Percentiles rank a stretch among this genome's conserved stretches.
phyloP scores from a whole-genome alignment of 1,284 basidiomycete genomes.

The Anthracocystis panici-leucophaei region DNA sequence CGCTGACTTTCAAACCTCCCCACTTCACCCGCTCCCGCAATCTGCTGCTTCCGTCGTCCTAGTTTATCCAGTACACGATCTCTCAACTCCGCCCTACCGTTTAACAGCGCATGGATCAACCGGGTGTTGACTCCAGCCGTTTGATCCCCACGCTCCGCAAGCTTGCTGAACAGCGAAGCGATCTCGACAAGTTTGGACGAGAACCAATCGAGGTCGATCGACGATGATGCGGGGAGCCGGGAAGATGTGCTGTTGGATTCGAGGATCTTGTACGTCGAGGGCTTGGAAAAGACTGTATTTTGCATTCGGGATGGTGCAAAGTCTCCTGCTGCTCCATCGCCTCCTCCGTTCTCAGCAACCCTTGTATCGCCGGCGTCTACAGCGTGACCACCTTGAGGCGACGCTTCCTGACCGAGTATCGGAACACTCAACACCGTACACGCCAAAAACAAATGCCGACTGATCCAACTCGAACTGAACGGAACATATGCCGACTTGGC shows the following conservation, averaged over 20 bases:
- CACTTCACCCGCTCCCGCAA: neutral
- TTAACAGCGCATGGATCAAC: constrained; percentile 28
- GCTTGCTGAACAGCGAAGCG: constrained; percentile 17
- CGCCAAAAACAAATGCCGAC: constrained; percentile 32
- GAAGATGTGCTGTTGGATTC: constrained; percentile 7
- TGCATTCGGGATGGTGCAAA: constrained; percentile 27
- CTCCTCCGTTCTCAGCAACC: too few species aligned
- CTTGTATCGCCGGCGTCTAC: too few species aligned
- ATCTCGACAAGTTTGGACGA: constrained; percentile 31
- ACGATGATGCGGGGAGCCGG: constrained; percentile 1
- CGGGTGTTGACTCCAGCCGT: constrained; percentile 26
- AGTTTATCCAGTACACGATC: constrained; percentile 28
- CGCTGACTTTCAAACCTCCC: constrained; percentile 23
- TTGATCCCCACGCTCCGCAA: constrained; percentile 33
- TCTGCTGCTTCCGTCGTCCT: constrained; percentile 17
- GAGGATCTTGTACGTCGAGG: constrained; percentile 10
- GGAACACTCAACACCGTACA: constrained; percentile 35
- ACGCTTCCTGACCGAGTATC: constrained; percentile 24
- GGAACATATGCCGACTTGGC: constrained; percentile 21
- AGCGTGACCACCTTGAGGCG: too few species aligned
- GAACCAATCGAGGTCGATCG: constrained; percentile 38
- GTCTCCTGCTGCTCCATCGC: neutral
- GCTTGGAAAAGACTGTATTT: constrained; percentile 8
- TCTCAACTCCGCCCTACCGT: constrained; percentile 24
- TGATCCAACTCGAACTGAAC: constrained; percentile 35